phyloP scores from a whole-genome alignment of 306 rosid species.

The Nissolia schottii region DNA sequence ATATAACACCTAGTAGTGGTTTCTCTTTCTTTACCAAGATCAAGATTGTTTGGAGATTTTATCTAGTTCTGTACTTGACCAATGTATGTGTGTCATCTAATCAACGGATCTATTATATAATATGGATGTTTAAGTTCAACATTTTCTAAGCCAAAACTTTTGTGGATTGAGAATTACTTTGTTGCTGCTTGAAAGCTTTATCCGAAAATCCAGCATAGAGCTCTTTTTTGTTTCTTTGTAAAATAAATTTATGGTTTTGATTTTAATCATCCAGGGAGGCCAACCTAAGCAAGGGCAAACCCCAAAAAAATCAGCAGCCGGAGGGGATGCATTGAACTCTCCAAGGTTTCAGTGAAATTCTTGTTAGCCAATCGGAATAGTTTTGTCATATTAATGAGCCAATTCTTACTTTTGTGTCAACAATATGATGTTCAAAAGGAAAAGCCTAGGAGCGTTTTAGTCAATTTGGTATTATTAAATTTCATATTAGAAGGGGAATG shows the following conservation, averaged over 20 bases:
- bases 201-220: not conserved
- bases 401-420: not conserved
- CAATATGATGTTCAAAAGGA: not conserved
- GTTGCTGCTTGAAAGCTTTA: slow-evolving; percentile 4
- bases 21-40: not conserved
- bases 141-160: not conserved
- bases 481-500: not conserved
- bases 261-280: slow-evolving; percentile 45
- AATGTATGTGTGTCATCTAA: not conserved
- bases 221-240: not conserved
- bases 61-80: not conserved
- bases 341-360: slow-evolving; percentile 27
- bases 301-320: slow-evolving; percentile 45
- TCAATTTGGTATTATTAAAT: not conserved
- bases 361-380: slow-evolving; percentile 25
- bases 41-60: not conserved
- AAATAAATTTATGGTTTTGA: not conserved
- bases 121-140: not conserved
- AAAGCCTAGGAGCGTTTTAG: not conserved
- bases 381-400: slow-evolving; percentile 8
- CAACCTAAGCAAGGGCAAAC: slow-evolving; percentile 54
- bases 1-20: not conserved
- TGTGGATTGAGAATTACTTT: slow-evolving; percentile 8
- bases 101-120: too few relatives aligned
- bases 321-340: slow-evolving; percentile 38